Evolutionary conservation across 441 rosid species (phyloP).

Genomic region (Jatropha podagrica): DNA sequence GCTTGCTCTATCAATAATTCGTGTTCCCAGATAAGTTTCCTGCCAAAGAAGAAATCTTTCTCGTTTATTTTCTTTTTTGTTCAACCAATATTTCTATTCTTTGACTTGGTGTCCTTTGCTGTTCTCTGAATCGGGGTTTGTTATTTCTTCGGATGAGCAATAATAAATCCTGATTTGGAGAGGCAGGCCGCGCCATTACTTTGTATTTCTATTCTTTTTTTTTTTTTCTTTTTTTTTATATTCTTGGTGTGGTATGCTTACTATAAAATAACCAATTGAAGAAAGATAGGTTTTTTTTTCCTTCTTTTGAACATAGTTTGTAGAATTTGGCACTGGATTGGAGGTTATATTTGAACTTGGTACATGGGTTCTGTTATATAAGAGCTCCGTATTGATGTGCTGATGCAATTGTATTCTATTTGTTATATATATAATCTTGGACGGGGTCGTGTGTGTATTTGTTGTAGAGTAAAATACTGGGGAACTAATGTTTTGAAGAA

Average conservation of each 20-base stretch:
- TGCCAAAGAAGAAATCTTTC: background rate
- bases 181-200: background rate
- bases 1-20: conserved; percentile 3
- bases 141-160: conserved; percentile 12
- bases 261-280: conserved; percentile 12
- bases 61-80: background rate
- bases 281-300: conserved; percentile 16
- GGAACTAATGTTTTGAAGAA: conserved; percentile 19
- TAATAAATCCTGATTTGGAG: conserved; percentile 38
- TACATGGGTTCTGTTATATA: conserved; percentile 24
- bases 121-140: conserved; percentile 46
- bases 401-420: conserved; percentile 13
- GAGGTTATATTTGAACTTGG: conserved; percentile 13
- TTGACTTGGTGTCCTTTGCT: conserved; percentile 19
- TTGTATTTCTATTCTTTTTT: background rate
- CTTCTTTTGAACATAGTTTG: conserved; percentile 9
- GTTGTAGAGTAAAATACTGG: background rate
- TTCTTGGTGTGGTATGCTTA: conserved; percentile 5
- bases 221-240: background rate
- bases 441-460: conserved; percentile 20
- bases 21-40: conserved; percentile 33
- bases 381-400: conserved; percentile 23
- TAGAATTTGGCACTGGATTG: conserved; percentile 19
- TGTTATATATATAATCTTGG: conserved; percentile 15
- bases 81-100: conserved; percentile 13